phyloP scores from a whole-genome alignment of 257 asterid species.

The Solanum tarijense region DNA sequence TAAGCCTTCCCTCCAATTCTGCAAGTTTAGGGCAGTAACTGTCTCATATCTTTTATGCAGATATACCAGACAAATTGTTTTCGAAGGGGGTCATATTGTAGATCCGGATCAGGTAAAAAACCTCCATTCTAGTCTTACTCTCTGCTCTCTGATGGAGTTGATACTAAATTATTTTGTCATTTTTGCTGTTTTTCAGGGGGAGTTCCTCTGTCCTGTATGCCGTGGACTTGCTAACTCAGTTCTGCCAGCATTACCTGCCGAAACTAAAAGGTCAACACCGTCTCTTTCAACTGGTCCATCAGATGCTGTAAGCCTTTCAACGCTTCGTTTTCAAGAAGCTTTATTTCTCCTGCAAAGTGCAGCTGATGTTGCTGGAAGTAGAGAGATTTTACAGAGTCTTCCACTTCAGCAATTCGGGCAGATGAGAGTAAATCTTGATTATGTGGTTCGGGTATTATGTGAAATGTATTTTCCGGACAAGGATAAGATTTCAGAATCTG shows the following conservation, averaged over 20 bases:
- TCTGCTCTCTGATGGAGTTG: slow-evolving; percentile 6
- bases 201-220: slow-evolving; percentile 97
- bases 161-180: slow-evolving; percentile 4
- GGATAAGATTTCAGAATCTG: slow-evolving; percentile 55
- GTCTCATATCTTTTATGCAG: slow-evolving; percentile 25
- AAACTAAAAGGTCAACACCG: slow-evolving; percentile 22
- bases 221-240: slow-evolving; percentile 91
- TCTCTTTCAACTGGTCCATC: slow-evolving; percentile 14
- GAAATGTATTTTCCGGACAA: slow-evolving; percentile 63
- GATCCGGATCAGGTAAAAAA: slow-evolving; percentile 86
- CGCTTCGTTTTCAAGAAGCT: slow-evolving; percentile 47
- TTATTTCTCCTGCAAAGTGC: slow-evolving; percentile 49
- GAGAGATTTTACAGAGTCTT: slow-evolving; percentile 38
- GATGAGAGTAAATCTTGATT: slow-evolving; percentile 52
- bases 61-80: slow-evolving; percentile 60
- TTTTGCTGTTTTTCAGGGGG: slow-evolving; percentile 56
- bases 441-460: slow-evolving; percentile 45
- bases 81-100: slow-evolving; percentile 94
- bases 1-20: not conserved
- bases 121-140: not conserved
- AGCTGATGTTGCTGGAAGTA: slow-evolving; percentile 46
- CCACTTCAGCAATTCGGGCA: slow-evolving; percentile 39
- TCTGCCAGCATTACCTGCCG: slow-evolving; percentile 55
- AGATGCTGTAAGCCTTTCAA: slow-evolving; percentile 18
- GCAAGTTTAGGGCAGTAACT: not conserved